Conservation (phyloP, 768 basidiomycete genomes). For the Mycena pura region DNA sequence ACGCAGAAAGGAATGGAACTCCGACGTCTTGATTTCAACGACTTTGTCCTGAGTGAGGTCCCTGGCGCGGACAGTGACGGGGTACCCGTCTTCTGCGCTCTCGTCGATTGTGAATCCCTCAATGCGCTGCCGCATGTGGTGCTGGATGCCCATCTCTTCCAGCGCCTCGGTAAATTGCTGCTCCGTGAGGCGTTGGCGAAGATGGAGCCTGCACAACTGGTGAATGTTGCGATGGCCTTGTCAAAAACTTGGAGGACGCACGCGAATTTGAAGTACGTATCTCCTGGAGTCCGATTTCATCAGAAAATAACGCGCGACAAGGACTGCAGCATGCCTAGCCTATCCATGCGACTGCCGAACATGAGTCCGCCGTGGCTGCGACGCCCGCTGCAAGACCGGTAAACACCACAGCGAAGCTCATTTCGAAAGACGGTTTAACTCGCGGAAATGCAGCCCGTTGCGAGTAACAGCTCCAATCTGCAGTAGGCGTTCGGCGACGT, state of each 20-base stretch:
- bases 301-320: background rate
- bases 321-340: slow-evolving; percentile 13
- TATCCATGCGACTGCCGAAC: slow-evolving; percentile 30
- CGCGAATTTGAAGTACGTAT: slow-evolving; percentile 30
- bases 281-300: slow-evolving; percentile 11
- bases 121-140: slow-evolving; percentile 19
- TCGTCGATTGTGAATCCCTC: slow-evolving; percentile 22
- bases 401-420: background rate
- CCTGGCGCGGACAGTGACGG: slow-evolving; percentile 25
- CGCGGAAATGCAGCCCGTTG: slow-evolving; percentile 27
- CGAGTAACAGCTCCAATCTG: slow-evolving; percentile 30
- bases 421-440: background rate
- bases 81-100: slow-evolving; percentile 19
- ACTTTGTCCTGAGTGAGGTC: slow-evolving; percentile 24
- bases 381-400: slow-evolving; percentile 18
- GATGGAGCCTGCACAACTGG: slow-evolving; percentile 20
- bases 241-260: background rate
- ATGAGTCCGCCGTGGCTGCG: slow-evolving; percentile 24
- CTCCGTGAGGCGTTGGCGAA: slow-evolving; percentile 29
- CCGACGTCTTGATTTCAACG: slow-evolving; percentile 25
- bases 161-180: slow-evolving; percentile 23
- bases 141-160: slow-evolving; percentile 13
- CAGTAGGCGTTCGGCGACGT: slow-evolving; percentile 26
- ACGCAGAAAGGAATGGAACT: background rate
- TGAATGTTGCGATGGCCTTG: background rate